These are phyloP conservation scores for Boletus rex-veris DNA, from an alignment of 768 basidiomycete genomes.

Conservation along the genomic window DNA sequence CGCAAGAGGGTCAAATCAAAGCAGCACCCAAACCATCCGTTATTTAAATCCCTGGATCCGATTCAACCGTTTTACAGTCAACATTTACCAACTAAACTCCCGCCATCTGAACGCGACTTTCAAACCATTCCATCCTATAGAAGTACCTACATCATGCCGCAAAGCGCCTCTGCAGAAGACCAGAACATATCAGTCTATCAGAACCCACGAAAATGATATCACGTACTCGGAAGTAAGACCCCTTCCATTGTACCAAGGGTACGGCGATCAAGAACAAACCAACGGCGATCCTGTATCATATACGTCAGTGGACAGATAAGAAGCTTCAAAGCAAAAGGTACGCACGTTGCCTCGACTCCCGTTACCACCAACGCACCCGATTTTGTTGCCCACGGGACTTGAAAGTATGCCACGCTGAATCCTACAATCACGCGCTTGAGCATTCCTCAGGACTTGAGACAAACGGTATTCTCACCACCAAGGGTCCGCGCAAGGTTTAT, in stretches of 20 bases:
- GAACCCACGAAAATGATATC: background rate
- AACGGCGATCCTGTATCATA: slow-evolving; percentile 24
- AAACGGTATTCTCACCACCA: slow-evolving; percentile 19
- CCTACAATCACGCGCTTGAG: slow-evolving; percentile 10
- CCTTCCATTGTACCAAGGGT: slow-evolving; percentile 35
- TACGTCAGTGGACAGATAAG: background rate
- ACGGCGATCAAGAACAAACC: slow-evolving; percentile 37
- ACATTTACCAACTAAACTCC: too few species aligned
- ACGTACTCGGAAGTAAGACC: slow-evolving; percentile 34
- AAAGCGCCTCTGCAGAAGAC: slow-evolving; percentile 19
- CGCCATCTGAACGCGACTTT: too few species aligned
- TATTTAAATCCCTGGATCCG: too few species aligned
- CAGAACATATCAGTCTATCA: background rate
- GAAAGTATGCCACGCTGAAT: slow-evolving; percentile 40
- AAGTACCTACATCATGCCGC: slow-evolving; percentile 3
- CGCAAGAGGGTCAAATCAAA: too few species aligned
- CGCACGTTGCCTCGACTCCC: slow-evolving; percentile 39
- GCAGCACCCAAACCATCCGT: too few species aligned
- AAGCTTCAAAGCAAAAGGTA: background rate
- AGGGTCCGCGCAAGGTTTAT: slow-evolving; percentile 40
- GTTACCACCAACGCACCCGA: slow-evolving; percentile 34
- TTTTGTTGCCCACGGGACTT: slow-evolving; percentile 38
- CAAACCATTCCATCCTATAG: too few species aligned
- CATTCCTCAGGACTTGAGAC: background rate
- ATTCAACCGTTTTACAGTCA: too few species aligned